phyloP scores from a whole-genome alignment of 371 early-diverging fungal species.

The Actinomortierella ambigua region DNA sequence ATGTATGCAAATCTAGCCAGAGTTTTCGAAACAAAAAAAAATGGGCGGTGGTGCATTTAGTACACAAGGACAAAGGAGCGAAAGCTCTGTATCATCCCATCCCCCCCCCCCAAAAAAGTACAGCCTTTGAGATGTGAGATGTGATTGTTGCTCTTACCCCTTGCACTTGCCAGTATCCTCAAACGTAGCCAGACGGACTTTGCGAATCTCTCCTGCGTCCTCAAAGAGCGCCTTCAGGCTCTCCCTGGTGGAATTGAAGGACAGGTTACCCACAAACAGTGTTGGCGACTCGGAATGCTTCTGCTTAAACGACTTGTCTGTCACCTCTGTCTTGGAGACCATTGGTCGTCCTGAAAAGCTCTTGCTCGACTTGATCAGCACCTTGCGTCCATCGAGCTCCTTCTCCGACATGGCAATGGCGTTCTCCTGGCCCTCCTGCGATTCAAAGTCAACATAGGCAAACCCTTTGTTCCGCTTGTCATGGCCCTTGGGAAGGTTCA shows the following conservation, averaged over 20 bases:
- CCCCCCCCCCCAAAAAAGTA: not conserved
- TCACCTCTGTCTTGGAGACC: conserved; percentile 30
- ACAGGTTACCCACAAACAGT: conserved; percentile 83
- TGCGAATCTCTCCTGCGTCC: conserved; percentile 67
- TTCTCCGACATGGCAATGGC: conserved; percentile 68
- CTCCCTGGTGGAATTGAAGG: conserved; percentile 70
- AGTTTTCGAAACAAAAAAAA: not conserved
- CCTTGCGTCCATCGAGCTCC: conserved; percentile 61
- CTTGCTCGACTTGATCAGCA: conserved; percentile 71
- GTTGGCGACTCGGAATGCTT: conserved; percentile 72
- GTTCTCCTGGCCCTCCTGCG: conserved; percentile 54
- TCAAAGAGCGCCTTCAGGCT: conserved; percentile 64
- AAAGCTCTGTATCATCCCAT: not conserved
- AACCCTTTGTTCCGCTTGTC: conserved; percentile 52
- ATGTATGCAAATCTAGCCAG: conserved; percentile 64
- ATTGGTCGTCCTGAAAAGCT: conserved; percentile 58
- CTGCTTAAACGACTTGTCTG: conserved; percentile 44
- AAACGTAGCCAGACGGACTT: conserved; percentile 74
- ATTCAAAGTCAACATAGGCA: conserved; percentile 73
- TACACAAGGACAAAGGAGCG: no score
- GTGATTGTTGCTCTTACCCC: conserved; percentile 53
- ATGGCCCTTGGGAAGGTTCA: conserved; percentile 72
- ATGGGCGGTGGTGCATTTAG: not conserved
- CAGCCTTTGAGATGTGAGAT: not conserved
- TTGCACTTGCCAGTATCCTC: conserved; percentile 79